These are phyloP conservation scores for Leccinum olivaceopallidum DNA, from an alignment of 768 basidiomycete species.

Conservation along the genomic window DNA sequence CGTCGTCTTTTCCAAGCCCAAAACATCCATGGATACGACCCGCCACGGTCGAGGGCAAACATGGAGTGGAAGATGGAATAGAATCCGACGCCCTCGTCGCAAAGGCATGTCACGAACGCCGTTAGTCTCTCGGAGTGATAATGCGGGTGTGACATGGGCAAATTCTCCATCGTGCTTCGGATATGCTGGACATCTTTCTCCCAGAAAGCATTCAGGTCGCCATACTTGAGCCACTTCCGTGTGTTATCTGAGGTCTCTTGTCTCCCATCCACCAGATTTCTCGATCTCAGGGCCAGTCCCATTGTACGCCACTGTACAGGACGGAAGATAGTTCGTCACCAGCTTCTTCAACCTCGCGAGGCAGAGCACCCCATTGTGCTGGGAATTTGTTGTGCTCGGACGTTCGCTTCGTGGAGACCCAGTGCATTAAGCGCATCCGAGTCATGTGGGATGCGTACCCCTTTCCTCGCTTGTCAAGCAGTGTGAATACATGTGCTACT, in stretches of 20 bases:
- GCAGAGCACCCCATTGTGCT: constrained; percentile 41
- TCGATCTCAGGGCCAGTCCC: too few species aligned
- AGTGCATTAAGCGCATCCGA: constrained; percentile 57
- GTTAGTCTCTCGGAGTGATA: constrained; percentile 6
- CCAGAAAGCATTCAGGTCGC: constrained; percentile 39
- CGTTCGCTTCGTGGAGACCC: constrained; percentile 41
- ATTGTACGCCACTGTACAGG: constrained; percentile 47
- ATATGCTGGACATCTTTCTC: constrained; percentile 40
- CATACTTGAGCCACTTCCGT: constrained; percentile 36
- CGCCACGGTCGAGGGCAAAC: constrained; percentile 2
- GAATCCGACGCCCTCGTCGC: constrained; percentile 45
- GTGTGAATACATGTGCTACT: constrained; percentile 58
- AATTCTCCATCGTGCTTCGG: constrained; percentile 27
- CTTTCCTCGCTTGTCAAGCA: constrained; percentile 43
- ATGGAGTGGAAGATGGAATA: constrained; percentile 39
- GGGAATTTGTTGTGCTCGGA: constrained; percentile 36
- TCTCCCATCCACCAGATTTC: too few species aligned
- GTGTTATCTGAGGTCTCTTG: neutral
- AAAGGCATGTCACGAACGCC: constrained; percentile 39
- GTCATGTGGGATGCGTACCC: constrained; percentile 59
- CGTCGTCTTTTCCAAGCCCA: constrained; percentile 12
- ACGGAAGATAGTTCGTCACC: constrained; percentile 46
- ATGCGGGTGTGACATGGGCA: constrained; percentile 4
- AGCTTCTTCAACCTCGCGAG: constrained; percentile 31
- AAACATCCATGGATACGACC: constrained; percentile 11